Conservation (phyloP, 345 rosid genomes). For the sweet orange (Citrus sinensis) region DVS_A1.0 CM039163.1:34246501-34247000, state of each 20-base stretch:
- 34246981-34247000: constrained; percentile 88
- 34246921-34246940: constrained; percentile 73
- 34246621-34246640: not conserved
- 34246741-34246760: not conserved
- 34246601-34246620: not conserved
- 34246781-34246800: constrained; percentile 68
- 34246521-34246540: not conserved
- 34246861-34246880: constrained; percentile 81
- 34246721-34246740: not conserved
- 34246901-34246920: constrained; percentile 85
- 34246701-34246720: not conserved
- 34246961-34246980: constrained; percentile 93
- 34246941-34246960: constrained; percentile 81
- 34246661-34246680: not conserved
- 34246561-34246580: not conserved
- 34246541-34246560: not conserved
- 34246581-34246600: not conserved
- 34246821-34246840: constrained; percentile 87
- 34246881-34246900: constrained; percentile 82
- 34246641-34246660: not conserved
- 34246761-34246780: constrained; percentile 43
- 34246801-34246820: constrained; percentile 82
- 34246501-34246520: not conserved
- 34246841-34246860: constrained; percentile 88
- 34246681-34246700: not conserved